phyloP scores from a whole-genome alignment of 192 early-diverging fungal species.

The Pilaira anomala region DNA sequence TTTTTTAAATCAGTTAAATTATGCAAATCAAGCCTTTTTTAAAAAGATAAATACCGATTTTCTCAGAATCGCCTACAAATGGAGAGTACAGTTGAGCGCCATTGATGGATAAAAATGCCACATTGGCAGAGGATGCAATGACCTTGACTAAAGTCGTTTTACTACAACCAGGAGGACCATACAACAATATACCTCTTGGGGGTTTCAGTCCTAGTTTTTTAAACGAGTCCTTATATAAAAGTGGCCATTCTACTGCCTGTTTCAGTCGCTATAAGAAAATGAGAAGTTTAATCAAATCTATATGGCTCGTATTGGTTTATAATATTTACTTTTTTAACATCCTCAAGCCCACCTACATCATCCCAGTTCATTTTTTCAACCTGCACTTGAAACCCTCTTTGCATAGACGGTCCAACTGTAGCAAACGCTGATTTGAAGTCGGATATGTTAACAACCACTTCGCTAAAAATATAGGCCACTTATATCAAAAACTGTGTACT shows the following conservation, averaged over 20 bases:
- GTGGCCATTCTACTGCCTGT: constrained; percentile 90
- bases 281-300: neutral
- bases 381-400: constrained; percentile 62
- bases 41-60: constrained; percentile 42
- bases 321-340: constrained; percentile 74
- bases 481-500: neutral
- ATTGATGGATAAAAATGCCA: constrained; percentile 75
- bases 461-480: neutral
- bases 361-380: constrained; percentile 67
- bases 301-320: too few relatives aligned
- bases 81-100: constrained; percentile 78
- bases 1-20: neutral
- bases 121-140: constrained; percentile 77
- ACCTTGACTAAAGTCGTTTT: constrained; percentile 93
- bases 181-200: constrained; percentile 86
- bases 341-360: constrained; percentile 86
- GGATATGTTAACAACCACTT: constrained; percentile 38
- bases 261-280: constrained; percentile 54
- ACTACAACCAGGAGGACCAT: constrained; percentile 97
- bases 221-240: constrained; percentile 66
- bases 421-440: constrained; percentile 69
- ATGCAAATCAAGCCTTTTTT: neutral
- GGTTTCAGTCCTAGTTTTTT: constrained; percentile 73
- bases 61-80: constrained; percentile 85
- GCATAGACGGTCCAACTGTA: constrained; percentile 65